These are phyloP conservation scores for Monosporascus sp. DNA, from an alignment of 2,329 filamentous ascomycete genomes.

Conservation along the genomic window DNA sequence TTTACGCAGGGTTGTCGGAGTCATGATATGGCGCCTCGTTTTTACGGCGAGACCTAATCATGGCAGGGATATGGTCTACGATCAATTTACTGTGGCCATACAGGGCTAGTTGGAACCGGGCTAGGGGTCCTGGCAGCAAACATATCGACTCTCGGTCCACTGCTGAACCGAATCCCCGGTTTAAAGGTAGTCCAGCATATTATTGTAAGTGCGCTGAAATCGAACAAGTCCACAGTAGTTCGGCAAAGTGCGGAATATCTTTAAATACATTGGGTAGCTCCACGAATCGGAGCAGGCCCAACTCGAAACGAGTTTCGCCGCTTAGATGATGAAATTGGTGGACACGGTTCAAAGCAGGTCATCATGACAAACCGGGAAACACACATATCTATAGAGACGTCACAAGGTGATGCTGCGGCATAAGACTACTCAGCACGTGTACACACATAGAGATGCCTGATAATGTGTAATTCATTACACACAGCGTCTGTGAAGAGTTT, in stretches of 20 bases:
- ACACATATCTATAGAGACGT: not conserved
- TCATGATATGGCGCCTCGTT: conserved; percentile 4
- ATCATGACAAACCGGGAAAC: not conserved
- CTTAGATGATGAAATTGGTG: not conserved
- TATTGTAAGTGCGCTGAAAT: too few relatives aligned
- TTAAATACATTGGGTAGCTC: conserved; percentile 3
- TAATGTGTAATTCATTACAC: too few relatives aligned
- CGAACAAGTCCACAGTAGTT: too few relatives aligned
- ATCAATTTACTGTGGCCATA: not conserved
- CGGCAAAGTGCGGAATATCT: not conserved
- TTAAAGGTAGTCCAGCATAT: not conserved
- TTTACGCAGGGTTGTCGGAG: not conserved
- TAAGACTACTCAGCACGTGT: too few relatives aligned
- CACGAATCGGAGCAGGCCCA: not conserved
- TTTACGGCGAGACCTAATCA: not conserved
- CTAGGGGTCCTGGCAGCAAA: conserved; percentile 4
- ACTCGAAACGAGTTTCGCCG: not conserved
- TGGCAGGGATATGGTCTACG: not conserved
- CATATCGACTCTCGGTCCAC: conserved; percentile 1
- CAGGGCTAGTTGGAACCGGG: conserved; percentile 1
- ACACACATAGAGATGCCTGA: too few relatives aligned
- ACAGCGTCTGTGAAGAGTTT: too few relatives aligned
- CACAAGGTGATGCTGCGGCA: not conserved
- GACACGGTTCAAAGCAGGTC: not conserved
- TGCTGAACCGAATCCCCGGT: not conserved